Evolutionary conservation across 179 eudicot genomes (phyloP), one percentile per base, ranked within the genome.

Genomic region (Silene noctiflora): DNA sequence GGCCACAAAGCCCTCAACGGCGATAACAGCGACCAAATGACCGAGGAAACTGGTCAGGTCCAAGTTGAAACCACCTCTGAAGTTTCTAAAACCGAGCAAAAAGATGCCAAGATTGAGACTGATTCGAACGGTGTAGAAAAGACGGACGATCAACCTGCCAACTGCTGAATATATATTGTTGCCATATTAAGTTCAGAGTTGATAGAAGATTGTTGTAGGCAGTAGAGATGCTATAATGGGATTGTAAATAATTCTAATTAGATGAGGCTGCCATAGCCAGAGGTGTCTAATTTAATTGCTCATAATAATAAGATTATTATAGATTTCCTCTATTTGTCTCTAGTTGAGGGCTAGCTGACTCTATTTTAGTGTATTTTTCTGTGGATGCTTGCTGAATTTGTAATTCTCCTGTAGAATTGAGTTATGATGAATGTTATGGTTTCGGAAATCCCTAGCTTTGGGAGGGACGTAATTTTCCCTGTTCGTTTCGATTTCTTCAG

Each of bases 161-260:
- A 76, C 76, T 80, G 84, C 80, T 78, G 73, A 82, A 22, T n/a
- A 42, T 67, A 48, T 68, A 65, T 33, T 64, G 44, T 21, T 73
- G 70, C 48, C 51, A 29, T 71, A 75, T 74, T 65, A 78, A 68
- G 66, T 60, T 56, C 67, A 42, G 72, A 73, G 44, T 27, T 74
- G 73, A 74, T 74, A 78, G 81, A 78, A 46, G 65, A 74, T 77
- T 81, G 84, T 77, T 62, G 77, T 81, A 77, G 78, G 65, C 33
- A 24, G 27, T 82, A 82, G 84, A 65, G 24, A 66, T 21, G 69
- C 71, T 78, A 21, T 56, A 19, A 69, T 33, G 67, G 71, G 65
- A 56, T 58, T 82, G 84, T 82, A 78, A 78, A 64, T 82, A 78
- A 82, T 70, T 79, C 84, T 82, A 78, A 82, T 75, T 78, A 81